Evolutionary conservation across 805 yeast species (phyloP), one percentile per base, ranked within the genome.

Genomic region (Nakazawaea populi): DNA sequence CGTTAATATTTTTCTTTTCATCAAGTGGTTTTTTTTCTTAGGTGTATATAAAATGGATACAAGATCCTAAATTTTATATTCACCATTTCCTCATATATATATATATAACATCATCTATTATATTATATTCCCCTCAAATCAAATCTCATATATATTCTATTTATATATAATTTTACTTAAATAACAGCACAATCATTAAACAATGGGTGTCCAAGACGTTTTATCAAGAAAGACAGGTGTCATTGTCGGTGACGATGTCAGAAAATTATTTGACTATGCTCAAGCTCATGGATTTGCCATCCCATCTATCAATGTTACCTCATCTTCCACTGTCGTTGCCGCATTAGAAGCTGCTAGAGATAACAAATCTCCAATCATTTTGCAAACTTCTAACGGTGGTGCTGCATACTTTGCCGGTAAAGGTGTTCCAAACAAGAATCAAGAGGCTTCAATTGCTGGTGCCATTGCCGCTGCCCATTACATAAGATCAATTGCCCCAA

Each of bases 331-430:
- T 57, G 98, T 85, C 53, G 87, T 89, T 69, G 96, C 97, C 63
- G 96, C 97, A 56, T 79, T 94, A 65, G 96, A 94, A 75, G 97
- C 97, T 58, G 97, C 97, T 55, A 89, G 96, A 74, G 97, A 94
- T 74, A 80, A 77, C 76, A 81, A 86, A 62, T 82, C 96, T 56
- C 99, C 99, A 77, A 90, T 94, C 75, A 89, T 94, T 71, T 77
- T 94, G 69, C 99, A 94, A 78, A 83, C 92, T 62, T 92, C 98
- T 55, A 90, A 94, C 74, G 99, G 99, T 79, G 99, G 99, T 80
- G 96, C 99, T 62, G 98, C 98, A 58, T 94, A 83, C 89, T 94
- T 94, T 71, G 99, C 99, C 59, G 99, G 99, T 78, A 94, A 94
- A 84, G 99, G 98, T 78, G 90, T 94, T 62, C 79, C 81, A 71